Base-by-base conservation (phyloP, 164 flowering plant species). In the Magnolia changhungtana region DNA sequence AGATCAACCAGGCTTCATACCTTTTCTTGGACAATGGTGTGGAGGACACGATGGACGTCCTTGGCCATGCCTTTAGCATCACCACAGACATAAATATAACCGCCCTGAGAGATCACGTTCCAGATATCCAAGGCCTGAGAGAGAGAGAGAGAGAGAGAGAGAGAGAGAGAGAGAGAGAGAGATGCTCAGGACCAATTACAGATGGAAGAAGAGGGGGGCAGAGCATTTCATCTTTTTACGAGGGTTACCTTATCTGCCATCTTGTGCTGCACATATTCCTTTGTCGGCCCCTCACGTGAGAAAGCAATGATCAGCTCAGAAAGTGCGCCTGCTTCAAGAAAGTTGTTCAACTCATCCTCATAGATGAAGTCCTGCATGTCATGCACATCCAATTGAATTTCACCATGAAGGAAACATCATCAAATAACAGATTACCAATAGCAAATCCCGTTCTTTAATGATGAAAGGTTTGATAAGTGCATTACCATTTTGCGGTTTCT, bases 51-150 rank as follows among this genome's bases (percentile, higher is more conserved):
- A 72, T 95, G 98, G 67, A 93, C 98, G 83, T 95, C 97, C 80
- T 88, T 86, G 19, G 98, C 98, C 98, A 95, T 95, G 24, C 97
- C 96, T 83, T 95, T 95, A 45, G 98, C 98, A 87, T 95, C 98
- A 79, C 98, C 98, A 82, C 98, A 94, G 2, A 94, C 98, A 84
- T 91, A 94, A 50, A 94, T 72, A 81, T 90, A 91, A 8, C 88
- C 97, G 2, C 82, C 90, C 75, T 84, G 76, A 50, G 94, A 89
- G 14, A 95, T 85, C 70, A 90, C 67, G 67, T 75, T 85, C 97
- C 97, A 95, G 14, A 95, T 2, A 8, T 88, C 4, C 65, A 91
- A 80, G 5, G 94, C 96, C 97, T 92, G 89, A 77, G 79, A 13
- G 27, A 80, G 4, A 21, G 71, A 5, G 52, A 9, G 19, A 67